Evolutionary conservation across 2,329 filamentous ascomycete genomes (phyloP).

Genomic region (Xylaria sp.): DNA sequence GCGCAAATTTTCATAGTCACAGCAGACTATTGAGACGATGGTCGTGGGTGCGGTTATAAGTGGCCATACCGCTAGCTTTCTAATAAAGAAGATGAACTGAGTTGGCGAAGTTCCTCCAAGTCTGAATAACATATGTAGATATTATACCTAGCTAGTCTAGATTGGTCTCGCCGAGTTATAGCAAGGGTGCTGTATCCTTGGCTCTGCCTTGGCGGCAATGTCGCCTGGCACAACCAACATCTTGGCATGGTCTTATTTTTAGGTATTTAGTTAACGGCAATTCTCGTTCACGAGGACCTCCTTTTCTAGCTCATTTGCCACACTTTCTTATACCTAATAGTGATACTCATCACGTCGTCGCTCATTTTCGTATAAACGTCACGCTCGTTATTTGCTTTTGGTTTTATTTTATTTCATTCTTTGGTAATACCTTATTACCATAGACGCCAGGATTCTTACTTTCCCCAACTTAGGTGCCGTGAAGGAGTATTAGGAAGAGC

Average conservation of each 20-base stretch:
- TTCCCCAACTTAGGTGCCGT: not conserved
- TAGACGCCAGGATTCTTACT: not conserved
- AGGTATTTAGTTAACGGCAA: constrained; percentile 6
- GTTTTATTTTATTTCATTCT: not conserved
- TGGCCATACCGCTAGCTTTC: not conserved
- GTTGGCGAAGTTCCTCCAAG: not conserved
- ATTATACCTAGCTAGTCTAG: not conserved
- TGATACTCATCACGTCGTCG: constrained; percentile 36
- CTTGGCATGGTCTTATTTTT: constrained; percentile 30
- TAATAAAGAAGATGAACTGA: not conserved
- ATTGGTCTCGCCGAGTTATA: not conserved
- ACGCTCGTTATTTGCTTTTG: constrained; percentile 34
- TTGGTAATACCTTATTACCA: not conserved
- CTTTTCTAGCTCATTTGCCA: constrained; percentile 22
- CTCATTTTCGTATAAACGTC: constrained; percentile 36
- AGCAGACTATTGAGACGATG: not conserved
- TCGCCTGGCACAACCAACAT: not conserved
- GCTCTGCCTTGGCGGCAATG: not conserved
- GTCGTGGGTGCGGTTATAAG: not conserved
- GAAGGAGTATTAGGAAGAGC: not conserved
- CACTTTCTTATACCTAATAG: constrained; percentile 27
- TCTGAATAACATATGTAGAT: not conserved
- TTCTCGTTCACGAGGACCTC: not conserved
- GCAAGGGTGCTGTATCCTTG: not conserved
- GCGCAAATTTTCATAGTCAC: not conserved